Evolutionary conservation across 75 land plant genomes (phyloP), one percentile per base, ranked within the genome.

Genomic region (Pinus albicaulis): DNA sequence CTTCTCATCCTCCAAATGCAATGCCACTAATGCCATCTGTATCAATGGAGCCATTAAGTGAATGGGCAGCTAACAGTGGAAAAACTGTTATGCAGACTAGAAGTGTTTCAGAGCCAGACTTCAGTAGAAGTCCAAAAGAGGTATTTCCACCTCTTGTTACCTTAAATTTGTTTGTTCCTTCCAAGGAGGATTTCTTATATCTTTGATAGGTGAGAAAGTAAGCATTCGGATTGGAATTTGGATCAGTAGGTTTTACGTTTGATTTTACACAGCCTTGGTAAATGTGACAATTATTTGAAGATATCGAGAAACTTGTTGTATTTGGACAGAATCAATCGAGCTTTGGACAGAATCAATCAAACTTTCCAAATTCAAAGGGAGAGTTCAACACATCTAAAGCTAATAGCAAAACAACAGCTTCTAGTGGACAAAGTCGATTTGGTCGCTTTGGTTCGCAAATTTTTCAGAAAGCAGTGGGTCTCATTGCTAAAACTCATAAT

Each of bases 91-190:
- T 82, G 84, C 87, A 85, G 41, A 82, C 85, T 59, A 87, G 98
- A 73, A 97, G 98, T 80, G 76, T 87, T 72, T 97, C 99, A 34
- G 98, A 92, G 82, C 99, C 99, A 52, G 89, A 94, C 77, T 90
- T 97, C 76, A 88, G 88, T 60, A 81, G 86, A 77, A 89, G 76
- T 61, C 89, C 89, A 53, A 79, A 72, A 68, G 90, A 93, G 90
- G 96, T 93, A 68, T 41, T 68, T 68, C 41, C 7, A 2, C 11
- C 22, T 44, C 48, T 34, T 5, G 17, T 64, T 41, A 68, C 53
- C 1, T 66, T 41, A 41, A 10, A 14, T 19, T 65, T 34, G 20
- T 20, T 38, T 68, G 3, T 68, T 68, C 22, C 11, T 68, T 68
- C 12, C 53, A 48, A 10, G 53, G 53, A 48, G 2, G 13, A 11